Percentiles rank a stretch among this genome's conserved stretches.
Conservation (phyloP, 192 early-diverging fungal genomes). For the Physocladia obscura region DNA sequence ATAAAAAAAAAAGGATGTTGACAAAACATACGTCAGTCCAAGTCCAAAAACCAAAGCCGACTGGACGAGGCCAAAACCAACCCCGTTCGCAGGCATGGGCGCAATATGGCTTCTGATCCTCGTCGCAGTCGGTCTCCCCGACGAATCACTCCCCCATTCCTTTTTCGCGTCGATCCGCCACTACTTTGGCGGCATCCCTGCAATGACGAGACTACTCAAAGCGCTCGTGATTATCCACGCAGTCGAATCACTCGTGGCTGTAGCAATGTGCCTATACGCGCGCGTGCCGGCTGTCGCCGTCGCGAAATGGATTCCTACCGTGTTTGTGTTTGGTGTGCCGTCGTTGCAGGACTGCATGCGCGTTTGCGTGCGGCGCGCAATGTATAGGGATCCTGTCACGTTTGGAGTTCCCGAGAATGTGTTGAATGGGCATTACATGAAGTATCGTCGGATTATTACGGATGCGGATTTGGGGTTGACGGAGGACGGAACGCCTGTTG, state of each 20-base stretch:
- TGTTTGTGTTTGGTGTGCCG: constrained; percentile 33
- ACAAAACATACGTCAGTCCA: constrained; percentile 25
- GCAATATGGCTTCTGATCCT: constrained; percentile 12
- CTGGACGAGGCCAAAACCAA: constrained; percentile 2
- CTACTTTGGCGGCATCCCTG: background rate
- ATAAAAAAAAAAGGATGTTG: constrained; percentile 14
- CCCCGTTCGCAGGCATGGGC: background rate
- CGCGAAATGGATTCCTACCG: constrained; percentile 26
- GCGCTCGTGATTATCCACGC: constrained; percentile 21
- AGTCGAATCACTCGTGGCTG: constrained; percentile 7
- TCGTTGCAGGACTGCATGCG: constrained; percentile 30
- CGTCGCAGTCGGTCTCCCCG: background rate
- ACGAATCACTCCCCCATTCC: constrained; percentile 22
- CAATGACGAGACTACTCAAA: background rate
- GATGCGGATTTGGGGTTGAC: constrained; percentile 20
- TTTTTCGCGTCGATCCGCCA: background rate
- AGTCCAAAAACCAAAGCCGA: background rate
- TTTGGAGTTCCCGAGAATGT: constrained; percentile 35
- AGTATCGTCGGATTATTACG: constrained; percentile 25
- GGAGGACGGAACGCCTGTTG: background rate
- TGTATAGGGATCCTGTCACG: constrained; percentile 24
- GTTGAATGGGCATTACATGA: constrained; percentile 29
- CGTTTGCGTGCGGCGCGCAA: constrained; percentile 17
- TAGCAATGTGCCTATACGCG: constrained; percentile 23
- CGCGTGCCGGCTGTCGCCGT: constrained; percentile 1